A percentile compares a stretch with the other conserved stretches of the same genome.
phyloP scores from a whole-genome alignment of 2,329 filamentous ascomycete genomes.

The Malbranchea zuffiana region DNA sequence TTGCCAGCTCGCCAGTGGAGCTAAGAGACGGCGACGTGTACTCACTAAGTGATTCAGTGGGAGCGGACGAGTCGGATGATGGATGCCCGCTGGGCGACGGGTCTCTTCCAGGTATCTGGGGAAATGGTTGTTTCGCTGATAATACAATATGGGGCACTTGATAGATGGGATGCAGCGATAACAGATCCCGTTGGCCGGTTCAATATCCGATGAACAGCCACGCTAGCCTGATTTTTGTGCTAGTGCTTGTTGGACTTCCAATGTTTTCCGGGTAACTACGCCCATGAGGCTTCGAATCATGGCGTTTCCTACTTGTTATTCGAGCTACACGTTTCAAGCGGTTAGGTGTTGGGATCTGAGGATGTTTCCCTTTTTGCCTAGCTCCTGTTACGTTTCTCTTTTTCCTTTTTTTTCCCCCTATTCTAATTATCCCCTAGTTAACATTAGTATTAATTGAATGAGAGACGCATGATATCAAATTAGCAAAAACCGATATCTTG shows the following conservation, averaged over 20 bases:
- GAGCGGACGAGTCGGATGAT: conserved; percentile 14
- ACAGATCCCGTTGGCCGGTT: conserved; percentile 2
- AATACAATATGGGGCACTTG: conserved; percentile 12
- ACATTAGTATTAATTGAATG: too few species aligned
- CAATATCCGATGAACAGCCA: background rate
- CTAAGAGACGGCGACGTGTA: conserved; percentile 12
- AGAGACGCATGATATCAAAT: too few species aligned
- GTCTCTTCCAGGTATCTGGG: conserved; percentile 11
- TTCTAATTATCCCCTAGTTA: too few species aligned
- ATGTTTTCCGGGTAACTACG: background rate
- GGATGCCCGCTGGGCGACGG: conserved; percentile 12
- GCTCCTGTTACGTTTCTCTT: too few species aligned
- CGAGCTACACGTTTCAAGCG: too few species aligned
- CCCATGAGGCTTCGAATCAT: too few species aligned
- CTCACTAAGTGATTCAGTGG: conserved; percentile 11
- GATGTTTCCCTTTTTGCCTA: too few species aligned
- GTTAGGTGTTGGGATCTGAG: too few species aligned
- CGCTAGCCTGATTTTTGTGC: background rate
- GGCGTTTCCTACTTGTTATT: too few species aligned
- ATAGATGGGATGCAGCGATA: conserved; percentile 5
- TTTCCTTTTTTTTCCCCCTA: too few species aligned
- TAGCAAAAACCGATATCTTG: too few species aligned
- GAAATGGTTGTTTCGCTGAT: conserved; percentile 11
- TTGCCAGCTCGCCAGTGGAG: conserved; percentile 13
- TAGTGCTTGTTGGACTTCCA: background rate